Conservation (phyloP, 75 land plant species). For the Azolla pinnata region DNA sequence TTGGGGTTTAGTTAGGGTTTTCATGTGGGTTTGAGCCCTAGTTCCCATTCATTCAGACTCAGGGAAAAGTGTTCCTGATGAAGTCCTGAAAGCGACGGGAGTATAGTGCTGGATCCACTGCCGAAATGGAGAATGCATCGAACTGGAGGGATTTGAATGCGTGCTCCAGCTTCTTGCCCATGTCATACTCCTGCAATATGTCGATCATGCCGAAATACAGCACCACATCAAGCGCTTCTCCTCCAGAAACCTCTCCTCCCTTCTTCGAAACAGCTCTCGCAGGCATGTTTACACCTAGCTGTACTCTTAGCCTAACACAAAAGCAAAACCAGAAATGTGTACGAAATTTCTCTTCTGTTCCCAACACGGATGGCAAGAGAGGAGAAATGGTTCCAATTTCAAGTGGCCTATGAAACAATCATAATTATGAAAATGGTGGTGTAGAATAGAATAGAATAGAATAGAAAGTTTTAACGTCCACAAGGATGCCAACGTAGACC, state of each 20-base stretch:
- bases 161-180: slow-evolving; percentile 85
- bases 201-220: slow-evolving; percentile 90
- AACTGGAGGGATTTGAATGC: slow-evolving; percentile 93
- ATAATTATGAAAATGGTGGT: too few relatives aligned
- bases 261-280: slow-evolving; percentile 69
- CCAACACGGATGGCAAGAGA: too few relatives aligned
- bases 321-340: not conserved
- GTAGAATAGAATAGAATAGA: too few relatives aligned
- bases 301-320: slow-evolving; percentile 70
- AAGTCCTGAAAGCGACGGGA: slow-evolving; percentile 71
- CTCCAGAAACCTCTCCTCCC: slow-evolving; percentile 26
- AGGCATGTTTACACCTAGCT: slow-evolving; percentile 98
- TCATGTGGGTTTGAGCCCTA: too few relatives aligned
- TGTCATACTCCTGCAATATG: slow-evolving; percentile 89
- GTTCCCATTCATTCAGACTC: too few relatives aligned
- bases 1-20: slow-evolving; percentile 10
- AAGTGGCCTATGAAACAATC: too few relatives aligned
- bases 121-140: slow-evolving; percentile 85
- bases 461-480: too few relatives aligned
- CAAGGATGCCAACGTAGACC: too few relatives aligned
- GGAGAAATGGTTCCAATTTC: too few relatives aligned
- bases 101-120: slow-evolving; percentile 80
- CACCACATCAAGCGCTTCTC: slow-evolving; percentile 78
- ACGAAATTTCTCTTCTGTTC: not conserved
- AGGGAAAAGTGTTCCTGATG: slow-evolving; percentile 71